Percentiles rank a stretch among this genome's conserved stretches.
These are phyloP conservation scores for Madurella fahalii DNA, from an alignment of 2,329 filamentous ascomycete genomes.

Conservation along the genomic window DNA sequence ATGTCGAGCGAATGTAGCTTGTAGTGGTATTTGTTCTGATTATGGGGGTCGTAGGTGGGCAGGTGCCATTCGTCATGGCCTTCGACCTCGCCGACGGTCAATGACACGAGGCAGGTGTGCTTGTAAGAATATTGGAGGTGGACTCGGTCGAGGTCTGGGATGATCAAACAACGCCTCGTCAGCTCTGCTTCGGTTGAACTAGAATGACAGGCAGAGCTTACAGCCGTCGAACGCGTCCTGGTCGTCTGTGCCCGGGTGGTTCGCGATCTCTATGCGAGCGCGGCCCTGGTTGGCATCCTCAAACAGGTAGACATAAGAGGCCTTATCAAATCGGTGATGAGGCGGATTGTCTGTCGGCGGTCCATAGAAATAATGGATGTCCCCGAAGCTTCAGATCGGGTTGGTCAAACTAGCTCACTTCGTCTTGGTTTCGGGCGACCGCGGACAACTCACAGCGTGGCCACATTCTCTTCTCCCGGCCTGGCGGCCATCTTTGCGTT, in stretches of 20 bases:
- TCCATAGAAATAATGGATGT: slow-evolving; percentile 75
- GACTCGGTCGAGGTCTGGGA: slow-evolving; percentile 60
- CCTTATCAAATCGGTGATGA: slow-evolving; percentile 78
- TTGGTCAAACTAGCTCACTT: slow-evolving; percentile 22
- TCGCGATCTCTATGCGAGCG: slow-evolving; percentile 72
- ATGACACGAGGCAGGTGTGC: slow-evolving; percentile 66
- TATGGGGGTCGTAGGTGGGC: slow-evolving; percentile 65
- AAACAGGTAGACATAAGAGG: slow-evolving; percentile 76
- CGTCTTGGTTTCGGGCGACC: not conserved
- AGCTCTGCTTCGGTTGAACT: slow-evolving; percentile 10
- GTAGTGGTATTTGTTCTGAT: slow-evolving; percentile 76
- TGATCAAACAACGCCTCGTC: slow-evolving; percentile 2
- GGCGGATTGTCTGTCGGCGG: slow-evolving; percentile 61
- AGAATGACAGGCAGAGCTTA: slow-evolving; percentile 41
- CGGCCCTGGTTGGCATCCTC: slow-evolving; percentile 64
- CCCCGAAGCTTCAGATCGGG: slow-evolving; percentile 57
- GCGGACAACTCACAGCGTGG: slow-evolving; percentile 38
- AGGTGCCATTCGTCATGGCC: slow-evolving; percentile 67
- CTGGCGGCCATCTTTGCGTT: slow-evolving; percentile 38
- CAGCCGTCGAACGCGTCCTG: slow-evolving; percentile 77
- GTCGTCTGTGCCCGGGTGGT: slow-evolving; percentile 67
- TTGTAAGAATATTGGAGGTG: slow-evolving; percentile 68
- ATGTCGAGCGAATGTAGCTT: slow-evolving; percentile 70
- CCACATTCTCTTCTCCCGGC: slow-evolving; percentile 45
- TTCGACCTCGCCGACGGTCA: slow-evolving; percentile 55